Percentiles rank a stretch among this genome's conserved stretches.
Conservation (phyloP, 2,329 filamentous ascomycete genomes). For the Xylariaceae sp. region DNA sequence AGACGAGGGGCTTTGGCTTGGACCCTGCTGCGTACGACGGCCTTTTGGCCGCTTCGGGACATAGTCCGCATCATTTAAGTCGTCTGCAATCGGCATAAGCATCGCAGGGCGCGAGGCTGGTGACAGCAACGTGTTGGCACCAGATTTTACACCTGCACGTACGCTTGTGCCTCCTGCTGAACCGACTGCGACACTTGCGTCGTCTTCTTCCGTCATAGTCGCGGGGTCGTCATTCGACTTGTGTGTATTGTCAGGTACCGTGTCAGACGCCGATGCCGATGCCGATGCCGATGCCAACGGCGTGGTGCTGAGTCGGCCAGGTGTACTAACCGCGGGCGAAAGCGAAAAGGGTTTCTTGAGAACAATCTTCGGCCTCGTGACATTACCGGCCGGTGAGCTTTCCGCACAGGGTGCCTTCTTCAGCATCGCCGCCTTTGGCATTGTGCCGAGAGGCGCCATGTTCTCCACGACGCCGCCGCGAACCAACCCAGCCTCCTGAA, state of each 20-base stretch:
- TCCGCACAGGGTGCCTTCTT: conserved; percentile 43
- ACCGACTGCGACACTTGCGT: conserved; percentile 15
- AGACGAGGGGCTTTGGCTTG: conserved; percentile 13
- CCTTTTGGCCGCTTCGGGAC: conserved; percentile 35
- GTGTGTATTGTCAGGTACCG: conserved; percentile 23
- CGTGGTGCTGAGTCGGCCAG: conserved; percentile 7
- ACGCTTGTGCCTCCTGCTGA: background rate
- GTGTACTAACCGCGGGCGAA: background rate
- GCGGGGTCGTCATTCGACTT: conserved; percentile 14
- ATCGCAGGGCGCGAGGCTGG: conserved; percentile 20
- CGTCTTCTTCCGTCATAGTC: background rate
- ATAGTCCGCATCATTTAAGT: conserved; percentile 40
- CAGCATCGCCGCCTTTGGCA: conserved; percentile 59
- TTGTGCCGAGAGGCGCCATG: conserved; percentile 74
- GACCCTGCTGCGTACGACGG: conserved; percentile 16
- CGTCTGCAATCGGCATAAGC: conserved; percentile 26
- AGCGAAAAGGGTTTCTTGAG: conserved; percentile 27
- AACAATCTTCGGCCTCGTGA: conserved; percentile 29
- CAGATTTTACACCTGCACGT: background rate
- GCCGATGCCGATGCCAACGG: conserved; percentile 29
- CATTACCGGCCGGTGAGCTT: conserved; percentile 8
- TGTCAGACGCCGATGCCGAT: too few relatives aligned
- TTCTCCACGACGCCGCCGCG: conserved; percentile 71
- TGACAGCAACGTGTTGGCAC: conserved; percentile 19
- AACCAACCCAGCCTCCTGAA: conserved; percentile 69